A percentile compares a stretch with the other conserved stretches of the same genome.
Conservation (phyloP, 768 basidiomycete genomes). For the Mrakia blollopis region DNA sequence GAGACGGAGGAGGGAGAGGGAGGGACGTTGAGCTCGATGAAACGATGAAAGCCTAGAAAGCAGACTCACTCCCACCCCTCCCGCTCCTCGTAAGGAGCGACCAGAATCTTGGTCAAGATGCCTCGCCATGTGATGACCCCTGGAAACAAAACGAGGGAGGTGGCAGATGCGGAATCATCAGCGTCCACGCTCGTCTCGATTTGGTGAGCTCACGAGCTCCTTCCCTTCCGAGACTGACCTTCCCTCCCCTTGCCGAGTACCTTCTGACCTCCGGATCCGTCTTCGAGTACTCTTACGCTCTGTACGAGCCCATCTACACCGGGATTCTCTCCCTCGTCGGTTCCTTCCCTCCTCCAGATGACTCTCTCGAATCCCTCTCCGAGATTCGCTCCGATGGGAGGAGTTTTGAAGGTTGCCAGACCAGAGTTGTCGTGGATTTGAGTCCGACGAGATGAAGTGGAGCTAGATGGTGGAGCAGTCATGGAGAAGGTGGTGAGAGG, state of each 20-base stretch:
- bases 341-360: conserved; percentile 40
- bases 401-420: neutral
- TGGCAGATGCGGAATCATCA: conserved; percentile 4
- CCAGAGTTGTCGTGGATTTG: conserved; percentile 6
- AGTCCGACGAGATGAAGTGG: conserved; percentile 1
- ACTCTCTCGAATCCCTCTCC: conserved; percentile 41
- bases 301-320: conserved; percentile 42
- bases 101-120: conserved; percentile 45
- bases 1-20: too few relatives aligned
- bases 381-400: conserved; percentile 40
- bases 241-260: conserved; percentile 33
- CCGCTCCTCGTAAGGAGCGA: conserved; percentile 42
- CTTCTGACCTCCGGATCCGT: conserved; percentile 25
- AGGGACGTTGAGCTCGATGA: neutral
- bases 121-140: conserved; percentile 45
- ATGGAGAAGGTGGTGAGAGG: conserved; percentile 16
- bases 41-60: neutral
- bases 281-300: conserved; percentile 36
- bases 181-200: neutral
- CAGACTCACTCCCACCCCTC: conserved; percentile 41
- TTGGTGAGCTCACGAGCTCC: neutral
- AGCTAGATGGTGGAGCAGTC: neutral
- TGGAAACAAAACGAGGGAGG: neutral
- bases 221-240: neutral
- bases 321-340: conserved; percentile 42